These are phyloP conservation scores for Lipomyces mesembrius DNA, from an alignment of 805 yeast genomes.

Conservation along the genomic window DNA sequence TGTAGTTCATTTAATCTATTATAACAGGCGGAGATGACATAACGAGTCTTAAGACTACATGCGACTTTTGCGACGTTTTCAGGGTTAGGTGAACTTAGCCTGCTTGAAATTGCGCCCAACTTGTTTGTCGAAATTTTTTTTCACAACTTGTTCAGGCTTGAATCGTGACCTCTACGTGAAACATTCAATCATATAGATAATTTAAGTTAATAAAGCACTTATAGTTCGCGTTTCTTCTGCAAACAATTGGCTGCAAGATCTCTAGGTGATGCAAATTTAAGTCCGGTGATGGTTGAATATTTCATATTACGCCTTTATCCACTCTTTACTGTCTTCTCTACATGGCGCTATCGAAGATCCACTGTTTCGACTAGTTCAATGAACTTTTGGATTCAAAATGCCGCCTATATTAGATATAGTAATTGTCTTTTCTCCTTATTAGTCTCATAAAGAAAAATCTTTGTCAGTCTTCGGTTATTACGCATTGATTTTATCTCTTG, in stretches of 20 bases:
- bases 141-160: too few relatives aligned
- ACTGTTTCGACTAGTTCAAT: conserved; percentile 7
- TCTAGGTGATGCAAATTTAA: too few relatives aligned
- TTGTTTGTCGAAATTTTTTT: too few relatives aligned
- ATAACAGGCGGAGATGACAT: too few relatives aligned
- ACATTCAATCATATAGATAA: background rate
- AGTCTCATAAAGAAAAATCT: background rate
- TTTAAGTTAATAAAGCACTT: too few relatives aligned
- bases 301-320: background rate
- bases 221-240: background rate
- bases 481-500: conserved; percentile 1
- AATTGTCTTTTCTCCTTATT: background rate
- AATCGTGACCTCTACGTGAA: background rate
- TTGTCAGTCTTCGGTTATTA: background rate
- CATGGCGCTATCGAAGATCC: conserved; percentile 27
- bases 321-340: background rate
- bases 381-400: conserved; percentile 28
- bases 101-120: too few relatives aligned
- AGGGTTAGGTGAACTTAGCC: too few relatives aligned
- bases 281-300: too few relatives aligned
- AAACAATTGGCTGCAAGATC: background rate
- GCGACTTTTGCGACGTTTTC: too few relatives aligned
- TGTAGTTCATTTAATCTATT: too few relatives aligned
- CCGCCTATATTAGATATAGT: conserved; percentile 13
- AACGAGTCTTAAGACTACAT: too few relatives aligned